Conservation (phyloP, 2,329 filamentous ascomycete genomes). For the Metarhizium brunneum region DNA sequence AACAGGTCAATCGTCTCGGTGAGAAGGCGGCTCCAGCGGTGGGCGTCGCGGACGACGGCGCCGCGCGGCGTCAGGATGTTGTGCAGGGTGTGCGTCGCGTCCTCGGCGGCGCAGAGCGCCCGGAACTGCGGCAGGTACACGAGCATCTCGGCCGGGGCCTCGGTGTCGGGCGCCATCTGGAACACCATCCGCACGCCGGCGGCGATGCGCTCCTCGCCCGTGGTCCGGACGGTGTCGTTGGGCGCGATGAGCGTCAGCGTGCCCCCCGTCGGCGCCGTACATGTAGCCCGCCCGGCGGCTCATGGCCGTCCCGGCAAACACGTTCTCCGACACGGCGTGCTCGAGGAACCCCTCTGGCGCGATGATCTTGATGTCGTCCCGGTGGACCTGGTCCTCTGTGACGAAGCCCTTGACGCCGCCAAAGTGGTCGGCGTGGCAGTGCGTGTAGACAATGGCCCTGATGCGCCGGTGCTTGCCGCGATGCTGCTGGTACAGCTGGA, state of each 20-base stretch:
- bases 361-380: conserved; percentile 14
- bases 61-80: conserved; percentile 33
- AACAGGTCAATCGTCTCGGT: conserved; percentile 27
- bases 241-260: conserved; percentile 24
- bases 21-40: conserved; percentile 28
- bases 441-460: conserved; percentile 29
- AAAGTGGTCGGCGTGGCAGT: conserved; percentile 31
- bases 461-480: conserved; percentile 14
- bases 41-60: conserved; percentile 29
- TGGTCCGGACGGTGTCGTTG: conserved; percentile 20
- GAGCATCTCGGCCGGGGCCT: conserved; percentile 33
- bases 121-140: conserved; percentile 27
- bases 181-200: conserved; percentile 29
- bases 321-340: conserved; percentile 27
- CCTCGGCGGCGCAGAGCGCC: conserved; percentile 29
- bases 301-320: conserved; percentile 30
- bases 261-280: conserved; percentile 27
- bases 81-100: conserved; percentile 29
- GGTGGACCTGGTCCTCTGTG: not conserved
- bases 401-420: conserved; percentile 18
- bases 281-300: conserved; percentile 26
- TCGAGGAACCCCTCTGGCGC: conserved; percentile 30
- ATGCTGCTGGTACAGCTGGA: conserved; percentile 23
- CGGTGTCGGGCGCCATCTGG: conserved; percentile 30
- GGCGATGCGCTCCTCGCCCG: conserved; percentile 19